Conservation (phyloP, 768 basidiomycete genomes). For the Hericium rajendrae region DNA sequence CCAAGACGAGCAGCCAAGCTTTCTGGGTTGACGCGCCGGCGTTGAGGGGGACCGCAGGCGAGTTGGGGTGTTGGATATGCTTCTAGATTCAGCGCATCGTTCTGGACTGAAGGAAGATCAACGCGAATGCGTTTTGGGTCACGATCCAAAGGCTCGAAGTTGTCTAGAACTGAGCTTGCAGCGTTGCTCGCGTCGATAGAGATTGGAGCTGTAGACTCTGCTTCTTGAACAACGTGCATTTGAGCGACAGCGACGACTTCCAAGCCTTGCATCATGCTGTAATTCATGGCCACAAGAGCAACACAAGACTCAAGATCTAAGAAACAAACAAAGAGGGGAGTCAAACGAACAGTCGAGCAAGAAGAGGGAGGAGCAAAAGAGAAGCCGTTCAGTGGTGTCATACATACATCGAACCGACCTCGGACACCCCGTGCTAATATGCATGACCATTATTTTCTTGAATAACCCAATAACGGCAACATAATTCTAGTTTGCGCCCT, state of each 20-base stretch:
- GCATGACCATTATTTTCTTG: background rate
- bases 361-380: background rate
- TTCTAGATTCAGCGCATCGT: background rate
- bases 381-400: background rate
- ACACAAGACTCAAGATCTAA: background rate
- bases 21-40: constrained; percentile 54
- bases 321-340: background rate
- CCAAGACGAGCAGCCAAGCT: constrained; percentile 58
- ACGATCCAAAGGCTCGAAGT: background rate
- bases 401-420: background rate
- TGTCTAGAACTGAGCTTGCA: too few species aligned
- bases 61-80: background rate
- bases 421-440: background rate
- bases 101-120: background rate
- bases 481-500: too few species aligned
- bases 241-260: too few species aligned
- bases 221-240: too few species aligned
- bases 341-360: background rate
- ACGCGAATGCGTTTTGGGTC: background rate
- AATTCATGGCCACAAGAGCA: background rate
- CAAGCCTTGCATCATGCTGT: background rate
- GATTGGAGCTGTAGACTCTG: too few species aligned
- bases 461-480: too few species aligned
- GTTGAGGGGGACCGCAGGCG: constrained; percentile 18
- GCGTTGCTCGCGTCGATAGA: too few species aligned